Percentiles rank a stretch among this genome's conserved stretches.
Conservation (phyloP, 768 basidiomycete genomes). For the Fomitopsis pulvina region DNA sequence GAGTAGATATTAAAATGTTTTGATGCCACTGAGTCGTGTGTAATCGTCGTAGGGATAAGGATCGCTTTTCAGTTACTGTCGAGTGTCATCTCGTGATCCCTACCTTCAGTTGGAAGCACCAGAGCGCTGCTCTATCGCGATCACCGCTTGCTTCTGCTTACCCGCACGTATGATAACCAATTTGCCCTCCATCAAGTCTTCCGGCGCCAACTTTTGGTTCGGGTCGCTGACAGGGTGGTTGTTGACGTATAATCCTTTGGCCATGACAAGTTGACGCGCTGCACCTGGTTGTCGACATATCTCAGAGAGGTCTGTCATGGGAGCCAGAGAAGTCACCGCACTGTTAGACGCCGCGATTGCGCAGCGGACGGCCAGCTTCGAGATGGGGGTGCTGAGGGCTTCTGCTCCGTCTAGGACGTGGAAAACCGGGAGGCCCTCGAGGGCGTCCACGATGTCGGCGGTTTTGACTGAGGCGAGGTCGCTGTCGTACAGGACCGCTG, state of each 20-base stretch:
- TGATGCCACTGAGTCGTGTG: not conserved
- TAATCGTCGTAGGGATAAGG: not conserved
- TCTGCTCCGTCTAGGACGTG: slow-evolving; percentile 43
- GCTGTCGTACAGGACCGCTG: slow-evolving; percentile 20
- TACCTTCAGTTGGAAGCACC: too few relatives aligned
- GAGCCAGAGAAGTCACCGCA: not conserved
- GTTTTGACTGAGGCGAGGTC: slow-evolving; percentile 35
- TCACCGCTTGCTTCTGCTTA: slow-evolving; percentile 60
- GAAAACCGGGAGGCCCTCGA: slow-evolving; percentile 62
- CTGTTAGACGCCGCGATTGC: slow-evolving; percentile 51
- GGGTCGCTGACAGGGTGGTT: slow-evolving; percentile 47
- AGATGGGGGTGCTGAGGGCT: slow-evolving; percentile 44
- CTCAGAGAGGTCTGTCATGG: not conserved
- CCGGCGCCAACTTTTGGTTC: slow-evolving; percentile 32
- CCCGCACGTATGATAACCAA: slow-evolving; percentile 68
- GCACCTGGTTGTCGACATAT: slow-evolving; percentile 38
- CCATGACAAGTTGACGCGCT: slow-evolving; percentile 52
- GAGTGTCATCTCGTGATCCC: not conserved
- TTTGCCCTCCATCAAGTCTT: slow-evolving; percentile 52
- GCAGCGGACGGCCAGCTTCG: slow-evolving; percentile 54
- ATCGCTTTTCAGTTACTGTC: not conserved
- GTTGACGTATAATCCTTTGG: slow-evolving; percentile 72
- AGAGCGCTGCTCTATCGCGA: slow-evolving; percentile 30
- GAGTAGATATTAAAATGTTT: not conserved
- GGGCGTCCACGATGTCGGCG: slow-evolving; percentile 50